Evolutionary conservation across 306 rosid genomes (phyloP).

Genomic region (Vigna mungo): DNA sequence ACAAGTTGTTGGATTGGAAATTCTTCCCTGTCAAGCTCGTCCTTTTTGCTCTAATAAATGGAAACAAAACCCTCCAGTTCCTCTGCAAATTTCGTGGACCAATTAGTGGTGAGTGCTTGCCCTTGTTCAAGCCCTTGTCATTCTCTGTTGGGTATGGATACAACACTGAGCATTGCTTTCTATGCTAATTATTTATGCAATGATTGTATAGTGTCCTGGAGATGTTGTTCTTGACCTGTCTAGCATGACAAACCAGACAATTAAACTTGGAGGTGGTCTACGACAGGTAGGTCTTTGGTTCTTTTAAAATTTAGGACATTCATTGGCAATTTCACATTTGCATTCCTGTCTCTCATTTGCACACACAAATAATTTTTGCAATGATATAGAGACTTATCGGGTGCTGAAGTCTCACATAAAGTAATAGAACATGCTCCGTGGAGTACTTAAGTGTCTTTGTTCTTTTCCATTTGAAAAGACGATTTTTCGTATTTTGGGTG

Average conservation of each 20-base stretch:
- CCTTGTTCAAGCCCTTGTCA: conserved; percentile 26
- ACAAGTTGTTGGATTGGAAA: conserved; percentile 18
- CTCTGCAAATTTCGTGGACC: conserved; percentile 55
- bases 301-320: not conserved
- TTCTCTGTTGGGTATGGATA: conserved; percentile 11
- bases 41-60: conserved; percentile 40
- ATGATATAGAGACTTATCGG: not conserved
- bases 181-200: not conserved
- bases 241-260: conserved; percentile 77
- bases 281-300: conserved; percentile 64
- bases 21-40: not conserved
- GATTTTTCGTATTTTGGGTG: not conserved
- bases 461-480: not conserved
- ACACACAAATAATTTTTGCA: not conserved
- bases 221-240: conserved; percentile 89
- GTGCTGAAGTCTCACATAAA: not conserved
- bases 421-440: not conserved
- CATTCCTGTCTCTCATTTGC: not conserved
- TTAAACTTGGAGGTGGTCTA: conserved; percentile 93
- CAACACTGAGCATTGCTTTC: not conserved
- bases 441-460: not conserved
- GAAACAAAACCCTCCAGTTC: conserved; percentile 51
- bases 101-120: conserved; percentile 59
- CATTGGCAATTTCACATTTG: not conserved
- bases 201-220: conserved; percentile 74